Evolutionary conservation across 768 basidiomycete species (phyloP), one percentile per base, ranked within the genome.

Genomic region (Kwoniella sp.): DNA sequence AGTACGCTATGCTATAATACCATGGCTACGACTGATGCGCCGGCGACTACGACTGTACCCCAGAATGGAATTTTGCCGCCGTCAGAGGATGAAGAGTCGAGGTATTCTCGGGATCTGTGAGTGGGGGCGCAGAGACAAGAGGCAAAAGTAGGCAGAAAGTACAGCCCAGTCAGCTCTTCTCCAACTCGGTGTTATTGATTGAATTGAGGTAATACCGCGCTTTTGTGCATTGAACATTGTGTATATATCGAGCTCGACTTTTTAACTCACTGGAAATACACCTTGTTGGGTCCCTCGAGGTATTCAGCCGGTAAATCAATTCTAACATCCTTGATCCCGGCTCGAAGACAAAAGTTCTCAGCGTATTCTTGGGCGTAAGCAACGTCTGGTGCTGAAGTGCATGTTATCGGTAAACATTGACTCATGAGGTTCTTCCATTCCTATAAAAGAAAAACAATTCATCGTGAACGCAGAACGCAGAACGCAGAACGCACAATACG

Each of bases 331-430:
- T 49, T 17, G 7, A 72, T 55, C 2, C 73, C 73, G 1, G 69
- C 73, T 26, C 66, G 63, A 7, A n/a, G 27, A 52, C 73, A 75
- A 29, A 51, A 64, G 25, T 48, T 50, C 22, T 48, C 27, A 12
- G 60, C 71, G 54, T 63, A 72, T 55, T 75, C 73, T 7, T 64
- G n/a, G 0, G 64, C 73, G 58, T 75, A 75, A 7, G 73, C 73
- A 6, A 66, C 69, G 56, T 70, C 70, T 4, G 73, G 68, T 19
- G 73, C 62, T 2, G 73, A 75, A 1, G 9, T 13, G 47, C 73
- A 75, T 4, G 26, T 24, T 6, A 40, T 17, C 12, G 67, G 50
- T 9, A 75, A 52, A 58, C 73, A 75, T 4, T 7, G 27, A 37
- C 64, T 25, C 46, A 75, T 67, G 27, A 56, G 55, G n/a, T 40